These are phyloP conservation scores for Fistulifera pelliculosa DNA, from an alignment of 108 stramenopile genomes.

Conservation along the genomic window DNA sequence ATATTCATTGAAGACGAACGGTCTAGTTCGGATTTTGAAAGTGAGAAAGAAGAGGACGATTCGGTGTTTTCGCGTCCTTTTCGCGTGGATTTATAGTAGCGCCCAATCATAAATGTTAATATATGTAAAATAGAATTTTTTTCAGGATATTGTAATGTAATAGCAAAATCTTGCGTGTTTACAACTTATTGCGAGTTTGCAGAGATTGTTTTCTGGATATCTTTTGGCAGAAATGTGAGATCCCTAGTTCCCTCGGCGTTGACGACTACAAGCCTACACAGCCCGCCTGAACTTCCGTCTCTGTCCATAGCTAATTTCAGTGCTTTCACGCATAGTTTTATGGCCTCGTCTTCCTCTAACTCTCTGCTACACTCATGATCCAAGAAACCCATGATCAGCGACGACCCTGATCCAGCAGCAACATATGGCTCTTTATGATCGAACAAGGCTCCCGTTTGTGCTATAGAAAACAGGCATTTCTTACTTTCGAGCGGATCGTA, in stretches of 20 bases:
- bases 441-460: conserved; percentile 44
- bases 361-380: conserved; percentile 23
- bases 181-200: too few species aligned
- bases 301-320: conserved; percentile 57
- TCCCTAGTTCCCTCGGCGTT: conserved; percentile 17
- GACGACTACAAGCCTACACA: conserved; percentile 49
- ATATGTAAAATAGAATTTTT: too few species aligned
- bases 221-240: conserved; percentile 14
- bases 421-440: conserved; percentile 49
- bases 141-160: too few species aligned
- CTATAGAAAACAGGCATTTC: conserved; percentile 42
- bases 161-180: too few species aligned
- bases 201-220: too few species aligned
- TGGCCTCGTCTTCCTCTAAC: conserved; percentile 37
- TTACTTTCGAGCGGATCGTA: conserved; percentile 24
- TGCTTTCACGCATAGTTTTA: conserved; percentile 45
- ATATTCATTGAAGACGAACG: too few species aligned
- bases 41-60: too few species aligned
- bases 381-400: conserved; percentile 55
- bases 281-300: conserved; percentile 79
- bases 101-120: too few species aligned
- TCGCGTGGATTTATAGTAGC: too few species aligned
- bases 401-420: conserved; percentile 66
- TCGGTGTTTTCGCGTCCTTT: too few species aligned
- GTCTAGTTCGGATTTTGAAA: too few species aligned